These are phyloP conservation scores for Acidiella bohemica DNA, from an alignment of 495 filamentous ascomycete species.

Conservation along the genomic window DNA sequence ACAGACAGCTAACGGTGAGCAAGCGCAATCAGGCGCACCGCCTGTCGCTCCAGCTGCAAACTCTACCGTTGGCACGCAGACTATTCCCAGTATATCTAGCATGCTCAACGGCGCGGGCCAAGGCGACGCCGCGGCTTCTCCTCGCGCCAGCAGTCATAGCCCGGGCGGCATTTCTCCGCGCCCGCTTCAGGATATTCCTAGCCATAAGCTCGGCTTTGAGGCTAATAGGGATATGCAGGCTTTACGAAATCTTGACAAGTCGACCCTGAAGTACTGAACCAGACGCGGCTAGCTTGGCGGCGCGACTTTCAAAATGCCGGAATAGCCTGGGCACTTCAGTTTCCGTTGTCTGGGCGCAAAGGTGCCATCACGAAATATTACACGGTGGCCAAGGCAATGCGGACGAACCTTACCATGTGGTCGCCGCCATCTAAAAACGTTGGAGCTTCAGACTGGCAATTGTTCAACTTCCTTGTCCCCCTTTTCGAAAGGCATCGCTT, in stretches of 20 bases:
- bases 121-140: conserved; percentile 4
- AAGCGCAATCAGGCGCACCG: conserved; percentile 9
- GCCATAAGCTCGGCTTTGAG: conserved; percentile 19
- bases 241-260: conserved; percentile 19
- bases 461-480: too few relatives aligned
- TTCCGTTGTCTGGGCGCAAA: too few relatives aligned
- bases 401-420: too few relatives aligned
- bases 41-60: conserved; percentile 5
- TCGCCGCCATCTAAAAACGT: too few relatives aligned
- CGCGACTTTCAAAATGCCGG: too few relatives aligned
- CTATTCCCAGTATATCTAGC: conserved; percentile 28
- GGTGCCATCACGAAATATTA: too few relatives aligned
- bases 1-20: conserved; percentile 10
- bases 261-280: conserved; percentile 18
- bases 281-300: too few relatives aligned
- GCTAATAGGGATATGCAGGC: conserved; percentile 16
- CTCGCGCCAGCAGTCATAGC: conserved; percentile 17
- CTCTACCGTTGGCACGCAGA: conserved; percentile 13
- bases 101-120: conserved; percentile 24
- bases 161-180: conserved; percentile 8
- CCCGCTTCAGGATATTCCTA: conserved; percentile 17
- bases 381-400: too few relatives aligned
- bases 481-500: too few relatives aligned
- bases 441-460: too few relatives aligned
- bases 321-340: too few relatives aligned